Evolutionary conservation across 2,329 filamentous ascomycete genomes (phyloP).

Genomic region (Ophiostoma triangulosporum): DNA sequence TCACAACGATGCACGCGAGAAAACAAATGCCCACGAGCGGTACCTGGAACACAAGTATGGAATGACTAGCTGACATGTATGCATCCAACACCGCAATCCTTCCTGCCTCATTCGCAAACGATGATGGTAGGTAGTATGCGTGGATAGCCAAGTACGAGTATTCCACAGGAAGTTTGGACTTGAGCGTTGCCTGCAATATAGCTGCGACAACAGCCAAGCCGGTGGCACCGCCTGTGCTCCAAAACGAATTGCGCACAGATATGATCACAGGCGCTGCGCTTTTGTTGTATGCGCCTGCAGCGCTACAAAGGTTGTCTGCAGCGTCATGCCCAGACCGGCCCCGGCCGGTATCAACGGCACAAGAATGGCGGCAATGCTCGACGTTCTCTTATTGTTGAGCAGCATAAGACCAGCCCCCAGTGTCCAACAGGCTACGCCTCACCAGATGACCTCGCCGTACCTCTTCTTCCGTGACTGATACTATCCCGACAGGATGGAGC

Average conservation of each 20-base stretch:
- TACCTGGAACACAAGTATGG: slow-evolving; percentile 43
- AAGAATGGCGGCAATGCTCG: slow-evolving; percentile 18
- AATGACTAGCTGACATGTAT: slow-evolving; percentile 30
- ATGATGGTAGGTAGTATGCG: slow-evolving; percentile 19
- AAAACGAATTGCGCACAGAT: slow-evolving; percentile 25
- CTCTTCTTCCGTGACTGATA: slow-evolving; percentile 19
- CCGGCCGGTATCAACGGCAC: slow-evolving; percentile 22
- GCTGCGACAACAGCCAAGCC: slow-evolving; percentile 21
- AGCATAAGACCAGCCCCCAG: slow-evolving; percentile 22
- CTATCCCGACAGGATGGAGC: slow-evolving; percentile 21
- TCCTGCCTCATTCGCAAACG: slow-evolving; percentile 8
- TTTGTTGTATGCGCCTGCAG: slow-evolving; percentile 24
- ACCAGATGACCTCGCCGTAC: slow-evolving; percentile 20
- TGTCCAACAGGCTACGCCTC: slow-evolving; percentile 24
- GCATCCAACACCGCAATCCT: slow-evolving; percentile 14
- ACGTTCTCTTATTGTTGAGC: slow-evolving; percentile 16
- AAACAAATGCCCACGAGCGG: slow-evolving; percentile 39
- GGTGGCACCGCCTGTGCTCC: slow-evolving; percentile 24
- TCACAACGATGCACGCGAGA: slow-evolving; percentile 35
- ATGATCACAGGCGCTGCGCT: slow-evolving; percentile 25
- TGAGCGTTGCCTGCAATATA: slow-evolving; percentile 20
- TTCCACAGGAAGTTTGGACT: slow-evolving; percentile 9
- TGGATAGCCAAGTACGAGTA: slow-evolving; percentile 16
- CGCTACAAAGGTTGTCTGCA: slow-evolving; percentile 26
- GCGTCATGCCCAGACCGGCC: slow-evolving; percentile 21